Base-by-base conservation (phyloP, 495 filamentous ascomycete species). In the Neurospora intermedia region DNA sequence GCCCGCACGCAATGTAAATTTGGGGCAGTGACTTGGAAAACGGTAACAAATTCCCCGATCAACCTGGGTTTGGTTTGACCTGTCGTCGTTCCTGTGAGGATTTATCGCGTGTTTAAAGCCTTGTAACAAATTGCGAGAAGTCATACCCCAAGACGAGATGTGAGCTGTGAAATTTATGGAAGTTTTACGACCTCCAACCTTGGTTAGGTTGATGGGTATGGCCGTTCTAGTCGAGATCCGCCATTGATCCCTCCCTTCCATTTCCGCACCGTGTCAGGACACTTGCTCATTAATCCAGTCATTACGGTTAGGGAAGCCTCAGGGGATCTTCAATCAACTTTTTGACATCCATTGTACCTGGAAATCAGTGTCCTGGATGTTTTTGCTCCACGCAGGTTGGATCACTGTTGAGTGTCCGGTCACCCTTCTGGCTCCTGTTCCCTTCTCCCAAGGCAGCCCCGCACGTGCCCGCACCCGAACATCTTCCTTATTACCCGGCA, bases 361-460 rank as follows among this genome's bases (percentile, higher is more conserved):
- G 3, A 2, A 7, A 2, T 6, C 13, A 18, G 18, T 1, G 6
- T 43, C 5, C 4, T 0, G 4, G 0, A 15, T 43, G 1, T 15
- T 15, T 6, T 4, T 16, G 13, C 1, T 13, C 1, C 11, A 43
- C 0, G 4, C 2, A 43, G n/a, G 2, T 35, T 27, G 27, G 3
- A 9, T 18, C 6, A 66, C 54, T 35, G 27, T 27, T 3, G 54
- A 66, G 54, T 66, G 54, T 35, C 54, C 3, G 54, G 15, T 2
- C 31, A 35, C 54, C 54, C 6, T 15, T 35, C 54, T 31, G 54
- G 13, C 7, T 15, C 27, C 27, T 31, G 27, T 31, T 16, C 23
- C 54, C 13, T 6, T 66, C 23, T 31, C 54, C n/a, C n/a, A n/a
- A n/a, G n/a, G n/a, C n/a, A n/a, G 15, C 54, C 54, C 54, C 54